Base-by-base conservation (phyloP, 2,329 filamentous ascomycete genomes). In the Aspergillus jensenii region DNA sequence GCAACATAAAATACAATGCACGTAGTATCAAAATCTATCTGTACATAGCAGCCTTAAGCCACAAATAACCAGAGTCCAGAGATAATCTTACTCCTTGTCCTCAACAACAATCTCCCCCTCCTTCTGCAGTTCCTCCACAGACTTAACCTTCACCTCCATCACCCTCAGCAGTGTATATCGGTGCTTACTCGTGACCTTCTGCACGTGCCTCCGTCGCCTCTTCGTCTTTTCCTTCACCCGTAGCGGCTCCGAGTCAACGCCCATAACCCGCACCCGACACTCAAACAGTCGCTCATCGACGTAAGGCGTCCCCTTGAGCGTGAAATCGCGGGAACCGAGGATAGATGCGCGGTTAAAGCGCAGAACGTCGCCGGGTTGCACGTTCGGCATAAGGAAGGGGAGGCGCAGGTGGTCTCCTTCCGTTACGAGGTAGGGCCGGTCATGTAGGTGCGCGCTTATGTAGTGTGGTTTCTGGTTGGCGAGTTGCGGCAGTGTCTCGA, bases 311-410 rank as follows among this genome's bases (percentile, higher is more conserved):
- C 90, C 90, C 74, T 92, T 90, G 62, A 98, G 81, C 5, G 93
- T 97, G 77, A 90, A 96, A 74, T 98, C 93, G 62, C 95, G 84
- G 65, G 88, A 93, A 27, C 95, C 95, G 45, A 99, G 78, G 54
- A 88, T 81, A 41, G 86, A 88, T 23, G 92, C 95, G 56, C 92
- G 88, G 78, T 96, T 93, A 58, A 99, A 83, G 6, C 93, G 90
- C 59, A 99, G 82, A 39, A 96, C 80, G 72, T 98, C 93, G 31
- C 95, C 95, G 1, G 92, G 88, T 7, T 82, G 77, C 5, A 91
- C 90, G 25, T 84, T 86, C 3, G 87, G 85, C 87, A 95, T 91
- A 67, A 84, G 84, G 79, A 93, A 93, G 6, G 90, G 90, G 52
- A 95, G 85, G 37, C 90, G 89, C 51, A 95, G 76, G 59, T 82